Evolutionary conservation across 2,329 filamentous ascomycete genomes (phyloP), one percentile per base, ranked within the genome.

Genomic region (Pestalotiopsis sp.): DNA sequence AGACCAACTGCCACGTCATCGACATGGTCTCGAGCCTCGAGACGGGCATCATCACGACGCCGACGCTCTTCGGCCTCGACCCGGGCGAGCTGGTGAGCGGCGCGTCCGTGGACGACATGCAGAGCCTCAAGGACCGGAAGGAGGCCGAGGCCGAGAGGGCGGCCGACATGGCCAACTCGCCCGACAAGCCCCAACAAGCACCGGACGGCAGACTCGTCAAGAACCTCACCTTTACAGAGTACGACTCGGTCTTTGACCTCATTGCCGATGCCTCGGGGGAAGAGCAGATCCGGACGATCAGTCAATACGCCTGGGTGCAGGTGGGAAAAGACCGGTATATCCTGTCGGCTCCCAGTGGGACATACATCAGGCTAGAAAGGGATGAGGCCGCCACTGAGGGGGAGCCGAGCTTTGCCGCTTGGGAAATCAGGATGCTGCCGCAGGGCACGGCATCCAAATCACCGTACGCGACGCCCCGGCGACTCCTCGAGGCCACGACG

Each of bases 1-100:
- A 99, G 80, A 83, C 90, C 52, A 89, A 98, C 76, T 99, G 96
- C 74, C 96, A 98, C 78, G 86, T 99, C 69, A 97, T 99, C 75
- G 96, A 99, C 79, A 94, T 99, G 90, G 96, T 98, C 0, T 92
- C 95, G 0, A 94, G 91, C 49, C 83, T 98, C 25, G 90, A 91
- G 65, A 92, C 91, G 0, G 96, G 96, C 4, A 93, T 99, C 65
- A 88, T 97, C 2, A 97, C 94, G 0, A 94, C 93, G 0, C 95
- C 96, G 0, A 98, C 96, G 0, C 84, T 99, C 2, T 98, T 98
- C 74, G 96, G 96, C 1, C 89, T 99, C 7, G 93, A 98, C 77
- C 95, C 96, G 1, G 86, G 88, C 36, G 91, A 95, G 76, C 75
- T 98, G 3, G 84, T 98, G 3, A 83, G 92, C 25, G 85, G 87